phyloP scores from a whole-genome alignment of 2,329 filamentous ascomycete species.

The Penicillium janthinellum region DNA sequence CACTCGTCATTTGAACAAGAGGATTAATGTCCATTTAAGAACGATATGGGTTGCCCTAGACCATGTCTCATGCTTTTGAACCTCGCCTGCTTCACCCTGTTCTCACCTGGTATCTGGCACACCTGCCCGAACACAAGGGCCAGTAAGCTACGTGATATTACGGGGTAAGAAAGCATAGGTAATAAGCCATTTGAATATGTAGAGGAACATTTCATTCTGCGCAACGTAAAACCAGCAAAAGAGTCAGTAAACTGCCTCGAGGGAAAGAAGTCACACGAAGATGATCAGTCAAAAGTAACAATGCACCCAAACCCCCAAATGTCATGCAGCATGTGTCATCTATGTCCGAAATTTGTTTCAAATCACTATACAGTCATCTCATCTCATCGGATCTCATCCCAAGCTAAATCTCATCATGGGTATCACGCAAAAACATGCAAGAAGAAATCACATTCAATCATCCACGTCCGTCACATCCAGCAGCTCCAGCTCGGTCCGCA shows the following conservation, averaged over 20 bases:
- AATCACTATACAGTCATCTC: conserved; percentile 6
- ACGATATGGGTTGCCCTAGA: no score
- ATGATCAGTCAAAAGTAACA: not conserved
- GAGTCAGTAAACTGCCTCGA: not conserved
- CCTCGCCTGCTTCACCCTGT: no score
- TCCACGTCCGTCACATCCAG: conserved; percentile 58
- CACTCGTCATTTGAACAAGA: no score
- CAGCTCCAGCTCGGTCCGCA: conserved; percentile 62
- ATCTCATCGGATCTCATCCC: conserved; percentile 5
- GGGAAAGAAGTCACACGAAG: not conserved
- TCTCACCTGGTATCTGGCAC: no score
- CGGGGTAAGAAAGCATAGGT: no score
- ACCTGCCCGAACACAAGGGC: no score
- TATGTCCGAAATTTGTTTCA: not conserved
- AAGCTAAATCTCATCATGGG: conserved; percentile 22
- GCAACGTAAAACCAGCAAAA: not conserved
- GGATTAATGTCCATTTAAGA: no score
- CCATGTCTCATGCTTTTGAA: no score
- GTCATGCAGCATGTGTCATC: conserved; percentile 12
- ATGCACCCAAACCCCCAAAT: conserved; percentile 6
- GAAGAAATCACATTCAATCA: conserved; percentile 27
- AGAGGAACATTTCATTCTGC: not conserved
- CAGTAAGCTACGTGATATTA: no score
- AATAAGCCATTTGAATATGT: not conserved
- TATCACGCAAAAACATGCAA: conserved; percentile 18